Conservation (phyloP, 1,284 basidiomycete genomes). For the Tremellales sp. region DNA sequence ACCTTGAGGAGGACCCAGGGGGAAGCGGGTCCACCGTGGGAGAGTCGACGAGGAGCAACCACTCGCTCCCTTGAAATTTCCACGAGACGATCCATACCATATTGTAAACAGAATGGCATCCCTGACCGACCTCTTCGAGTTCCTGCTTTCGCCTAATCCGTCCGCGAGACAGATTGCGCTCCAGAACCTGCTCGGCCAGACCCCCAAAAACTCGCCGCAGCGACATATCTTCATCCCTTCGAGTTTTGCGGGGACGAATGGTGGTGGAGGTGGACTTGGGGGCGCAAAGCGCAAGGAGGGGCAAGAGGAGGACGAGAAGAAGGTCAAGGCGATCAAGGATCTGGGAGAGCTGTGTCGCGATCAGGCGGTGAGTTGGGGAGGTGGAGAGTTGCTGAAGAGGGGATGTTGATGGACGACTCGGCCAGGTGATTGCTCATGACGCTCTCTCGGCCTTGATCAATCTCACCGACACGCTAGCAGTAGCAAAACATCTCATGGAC, state of each 20-base stretch:
- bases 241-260: constrained; percentile 41
- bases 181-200: constrained; percentile 74
- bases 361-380: constrained; percentile 60
- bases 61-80: background rate
- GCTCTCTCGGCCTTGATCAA: constrained; percentile 93
- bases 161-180: constrained; percentile 83
- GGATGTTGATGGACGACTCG: background rate
- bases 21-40: constrained; percentile 24
- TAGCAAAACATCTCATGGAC: constrained; percentile 69
- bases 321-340: constrained; percentile 58
- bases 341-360: constrained; percentile 81
- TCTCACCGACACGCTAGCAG: constrained; percentile 76
- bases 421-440: constrained; percentile 86
- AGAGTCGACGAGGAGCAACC: constrained; percentile 6
- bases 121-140: constrained; percentile 68
- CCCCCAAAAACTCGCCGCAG: constrained; percentile 65
- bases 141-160: constrained; percentile 80
- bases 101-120: constrained; percentile 32
- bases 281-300: constrained; percentile 36
- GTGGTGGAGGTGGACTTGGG: constrained; percentile 54
- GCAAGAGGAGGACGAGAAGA: constrained; percentile 59
- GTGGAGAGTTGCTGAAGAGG: background rate
- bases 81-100: background rate
- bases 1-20: background rate
- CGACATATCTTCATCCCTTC: constrained; percentile 67